phyloP scores from a whole-genome alignment of 495 filamentous ascomycete genomes.

The Daldinia caldariorum region DNA sequence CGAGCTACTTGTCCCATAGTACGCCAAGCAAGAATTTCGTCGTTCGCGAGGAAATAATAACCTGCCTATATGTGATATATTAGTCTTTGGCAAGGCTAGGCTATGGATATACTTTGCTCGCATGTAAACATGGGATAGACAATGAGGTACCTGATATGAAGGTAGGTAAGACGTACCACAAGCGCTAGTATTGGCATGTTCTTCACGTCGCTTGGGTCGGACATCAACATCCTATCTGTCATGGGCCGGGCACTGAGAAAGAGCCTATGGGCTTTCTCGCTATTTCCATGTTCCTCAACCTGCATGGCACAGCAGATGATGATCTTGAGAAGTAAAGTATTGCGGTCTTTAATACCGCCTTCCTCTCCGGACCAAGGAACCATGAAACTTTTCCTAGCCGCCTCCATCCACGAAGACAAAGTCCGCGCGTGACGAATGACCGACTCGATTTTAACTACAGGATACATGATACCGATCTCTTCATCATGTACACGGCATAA shows the following conservation, averaged over 20 bases:
- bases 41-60: conserved; percentile 83
- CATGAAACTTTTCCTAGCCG: conserved; percentile 45
- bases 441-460: conserved; percentile 75
- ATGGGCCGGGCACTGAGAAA: conserved; percentile 75
- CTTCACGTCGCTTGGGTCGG: conserved; percentile 71
- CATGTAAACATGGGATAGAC: background rate
- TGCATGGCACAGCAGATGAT: conserved; percentile 78
- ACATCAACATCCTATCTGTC: conserved; percentile 73
- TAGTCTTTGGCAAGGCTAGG: background rate
- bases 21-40: conserved; percentile 83
- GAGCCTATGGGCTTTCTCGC: conserved; percentile 72
- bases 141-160: background rate
- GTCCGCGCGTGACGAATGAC: conserved; percentile 70
- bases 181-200: conserved; percentile 78
- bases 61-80: conserved; percentile 60
- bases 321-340: conserved; percentile 78
- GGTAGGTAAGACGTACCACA: conserved; percentile 60
- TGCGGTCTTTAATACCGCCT: conserved; percentile 73
- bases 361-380: conserved; percentile 49
- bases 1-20: conserved; percentile 78
- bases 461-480: conserved; percentile 88
- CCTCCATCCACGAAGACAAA: conserved; percentile 75
- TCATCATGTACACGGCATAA: conserved; percentile 80
- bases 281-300: conserved; percentile 79
- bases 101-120: background rate